Evolutionary conservation across 148 eudicot genomes (phyloP).

Genomic region (Arbutus unedo): DNA sequence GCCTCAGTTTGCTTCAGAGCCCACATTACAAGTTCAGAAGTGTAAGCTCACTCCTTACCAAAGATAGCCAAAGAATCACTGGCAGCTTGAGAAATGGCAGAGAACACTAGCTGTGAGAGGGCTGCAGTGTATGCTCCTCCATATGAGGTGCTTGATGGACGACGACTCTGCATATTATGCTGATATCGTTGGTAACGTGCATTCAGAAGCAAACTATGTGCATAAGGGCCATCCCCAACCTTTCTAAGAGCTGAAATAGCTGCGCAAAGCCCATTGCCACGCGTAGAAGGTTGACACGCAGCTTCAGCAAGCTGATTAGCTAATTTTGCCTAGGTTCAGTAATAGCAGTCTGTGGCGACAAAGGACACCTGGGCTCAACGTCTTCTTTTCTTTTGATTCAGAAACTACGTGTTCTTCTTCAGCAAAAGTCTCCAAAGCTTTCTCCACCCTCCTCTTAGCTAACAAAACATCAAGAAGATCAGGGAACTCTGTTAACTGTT

Average conservation of each 20-base stretch:
- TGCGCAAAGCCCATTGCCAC: constrained; percentile 91
- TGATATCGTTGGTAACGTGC: constrained; percentile 90
- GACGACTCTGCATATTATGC: constrained; percentile 85
- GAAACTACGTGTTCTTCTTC: constrained; percentile 75
- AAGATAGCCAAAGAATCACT: constrained; percentile 80
- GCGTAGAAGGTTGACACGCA: constrained; percentile 92
- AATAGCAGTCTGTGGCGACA: constrained; percentile 60
- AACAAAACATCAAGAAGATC: constrained; percentile 89
- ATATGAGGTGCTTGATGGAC: constrained; percentile 96
- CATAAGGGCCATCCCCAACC: constrained; percentile 98
- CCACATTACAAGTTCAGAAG: constrained; percentile 96
- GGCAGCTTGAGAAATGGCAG: constrained; percentile 89
- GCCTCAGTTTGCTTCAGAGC: constrained; percentile 88
- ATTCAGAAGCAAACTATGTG: constrained; percentile 79
- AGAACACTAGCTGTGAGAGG: constrained; percentile 88
- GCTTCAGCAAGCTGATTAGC: constrained; percentile 98
- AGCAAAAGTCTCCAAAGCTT: constrained; percentile 75
- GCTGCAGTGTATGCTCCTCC: constrained; percentile 99
- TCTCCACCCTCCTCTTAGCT: constrained; percentile 94
- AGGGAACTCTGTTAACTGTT: constrained; percentile 79
- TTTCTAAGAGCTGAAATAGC: constrained; percentile 80
- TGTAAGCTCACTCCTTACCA: constrained; percentile 78
- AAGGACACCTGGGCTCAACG: constrained; percentile 48
- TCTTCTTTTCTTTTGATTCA: constrained; percentile 75
- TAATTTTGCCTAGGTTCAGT: constrained; percentile 70